Percentiles rank a stretch among this genome's conserved stretches.
These are phyloP conservation scores for Protomyces macrosporus DNA, from an alignment of 1,139 yeast species.

Conservation along the genomic window DNA sequence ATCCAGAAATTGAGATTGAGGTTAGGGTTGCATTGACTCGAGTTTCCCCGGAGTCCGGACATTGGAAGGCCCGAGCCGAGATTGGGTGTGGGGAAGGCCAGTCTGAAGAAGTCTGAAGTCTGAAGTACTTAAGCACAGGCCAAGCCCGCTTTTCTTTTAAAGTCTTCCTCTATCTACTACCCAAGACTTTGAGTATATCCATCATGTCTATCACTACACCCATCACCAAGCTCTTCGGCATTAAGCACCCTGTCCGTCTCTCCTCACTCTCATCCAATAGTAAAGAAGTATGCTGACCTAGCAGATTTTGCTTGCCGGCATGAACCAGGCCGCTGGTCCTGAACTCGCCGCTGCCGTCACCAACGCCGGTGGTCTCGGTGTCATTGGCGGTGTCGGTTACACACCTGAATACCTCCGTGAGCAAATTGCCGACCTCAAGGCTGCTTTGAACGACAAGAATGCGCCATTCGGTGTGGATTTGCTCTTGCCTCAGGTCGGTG, in stretches of 20 bases:
- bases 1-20: too few species aligned
- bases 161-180: too few species aligned
- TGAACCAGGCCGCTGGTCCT: constrained; percentile 32
- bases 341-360: constrained; percentile 36
- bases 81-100: too few species aligned
- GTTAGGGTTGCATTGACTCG: too few species aligned
- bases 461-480: constrained; percentile 36
- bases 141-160: too few species aligned
- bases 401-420: constrained; percentile 35
- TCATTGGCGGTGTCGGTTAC: constrained; percentile 35
- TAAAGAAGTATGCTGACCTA: not conserved
- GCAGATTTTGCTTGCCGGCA: not conserved
- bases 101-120: too few species aligned
- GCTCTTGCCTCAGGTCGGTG: constrained; percentile 36
- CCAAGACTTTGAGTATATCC: not conserved
- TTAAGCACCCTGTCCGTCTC: constrained; percentile 36
- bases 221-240: constrained; percentile 35
- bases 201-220: constrained; percentile 30
- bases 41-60: too few species aligned
- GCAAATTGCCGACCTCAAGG: constrained; percentile 34
- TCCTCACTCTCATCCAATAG: constrained; percentile 32
- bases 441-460: constrained; percentile 28
- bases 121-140: too few species aligned
- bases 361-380: constrained; percentile 37
- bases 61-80: too few species aligned